Evolutionary conservation across 192 early-diverging fungal genomes (phyloP), one percentile per base, ranked within the genome.

Genomic region (Coemansia sp.): DNA sequence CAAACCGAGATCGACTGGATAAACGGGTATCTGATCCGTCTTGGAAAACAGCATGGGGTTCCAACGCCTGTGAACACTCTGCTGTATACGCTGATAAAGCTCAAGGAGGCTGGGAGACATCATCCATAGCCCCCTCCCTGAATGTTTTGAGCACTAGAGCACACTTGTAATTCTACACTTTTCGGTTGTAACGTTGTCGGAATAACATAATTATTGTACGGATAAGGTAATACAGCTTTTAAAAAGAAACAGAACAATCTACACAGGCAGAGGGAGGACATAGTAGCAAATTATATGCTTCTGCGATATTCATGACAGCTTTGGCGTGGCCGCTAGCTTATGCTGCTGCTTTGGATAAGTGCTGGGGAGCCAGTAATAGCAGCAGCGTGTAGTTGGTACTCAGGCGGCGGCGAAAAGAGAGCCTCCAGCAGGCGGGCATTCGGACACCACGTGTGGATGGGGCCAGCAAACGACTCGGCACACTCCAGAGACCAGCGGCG

Each of bases 1-100:
- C 75, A 65, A 39, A 88, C 85, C 0, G 66, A 86, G 61, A 71
- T 83, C 33, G 84, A 85, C 49, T 88, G 82, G 68, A 79, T 86
- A 64, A 86, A 84, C 56, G 87, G 87, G 7, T 84, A 84, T 49
- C 45, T 89, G 26, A 77, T 85, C 12, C 67, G 72, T 4, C 59
- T 79, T 33, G 87, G 77, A 40, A 58, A 74, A 37, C 61, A 72
- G 51, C 75, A 84, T 30, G 67, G 74, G n/a, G 67, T 87, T 10
- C 65, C 82, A 6, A 72, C 74, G 20, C 79, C 79, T 5, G 61
- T 75, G 2, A 81, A 81, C 53, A 72, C 64, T 0, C 56, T 75
- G 55, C 70, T 81, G 2, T 69, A 69, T 28, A 71, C 67, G 0
- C 61, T 81, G n/a, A 37, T 81, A 12, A 72, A 70, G 67, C 79